Evolutionary conservation across 208 protist species (phyloP).

Genomic region (Wallacemonas sp.): DNA sequence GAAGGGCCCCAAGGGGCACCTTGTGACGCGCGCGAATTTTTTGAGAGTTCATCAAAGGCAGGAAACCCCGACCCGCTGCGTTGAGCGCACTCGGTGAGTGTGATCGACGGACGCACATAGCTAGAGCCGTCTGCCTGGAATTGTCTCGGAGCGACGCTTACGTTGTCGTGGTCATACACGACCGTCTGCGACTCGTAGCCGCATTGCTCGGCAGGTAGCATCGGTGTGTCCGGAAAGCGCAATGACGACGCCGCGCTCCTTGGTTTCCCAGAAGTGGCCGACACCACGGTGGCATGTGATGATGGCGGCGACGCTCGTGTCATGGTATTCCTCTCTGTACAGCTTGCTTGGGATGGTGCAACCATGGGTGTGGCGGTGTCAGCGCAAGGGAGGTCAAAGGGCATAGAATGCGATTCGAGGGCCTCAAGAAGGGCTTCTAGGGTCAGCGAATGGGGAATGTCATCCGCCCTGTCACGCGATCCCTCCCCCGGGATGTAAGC

Average conservation of each 20-base stretch:
- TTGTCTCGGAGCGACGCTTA: conserved; percentile 3
- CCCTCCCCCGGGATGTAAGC: too few relatives aligned
- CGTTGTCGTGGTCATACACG: conserved; percentile 15
- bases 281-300: neutral
- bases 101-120: conserved; percentile 11
- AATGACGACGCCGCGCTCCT: neutral
- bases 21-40: neutral
- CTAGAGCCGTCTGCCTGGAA: neutral
- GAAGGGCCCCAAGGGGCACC: neutral
- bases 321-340: neutral
- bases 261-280: neutral
- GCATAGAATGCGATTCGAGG: conserved; percentile 21
- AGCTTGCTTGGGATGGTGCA: conserved; percentile 1
- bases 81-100: neutral
- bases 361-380: neutral
- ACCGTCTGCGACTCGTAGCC: conserved; percentile 16
- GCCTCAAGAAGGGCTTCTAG: conserved; percentile 29
- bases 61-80: neutral
- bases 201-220: neutral
- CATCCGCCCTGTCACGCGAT: neutral
- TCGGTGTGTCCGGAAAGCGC: neutral
- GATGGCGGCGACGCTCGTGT: neutral
- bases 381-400: neutral
- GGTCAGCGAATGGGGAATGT: conserved; percentile 22
- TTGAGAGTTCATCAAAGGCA: neutral